Percentiles rank a stretch among this genome's conserved stretches.
These are phyloP conservation scores for Mycena vitilis DNA, from an alignment of 768 basidiomycete genomes.

Conservation along the genomic window DNA sequence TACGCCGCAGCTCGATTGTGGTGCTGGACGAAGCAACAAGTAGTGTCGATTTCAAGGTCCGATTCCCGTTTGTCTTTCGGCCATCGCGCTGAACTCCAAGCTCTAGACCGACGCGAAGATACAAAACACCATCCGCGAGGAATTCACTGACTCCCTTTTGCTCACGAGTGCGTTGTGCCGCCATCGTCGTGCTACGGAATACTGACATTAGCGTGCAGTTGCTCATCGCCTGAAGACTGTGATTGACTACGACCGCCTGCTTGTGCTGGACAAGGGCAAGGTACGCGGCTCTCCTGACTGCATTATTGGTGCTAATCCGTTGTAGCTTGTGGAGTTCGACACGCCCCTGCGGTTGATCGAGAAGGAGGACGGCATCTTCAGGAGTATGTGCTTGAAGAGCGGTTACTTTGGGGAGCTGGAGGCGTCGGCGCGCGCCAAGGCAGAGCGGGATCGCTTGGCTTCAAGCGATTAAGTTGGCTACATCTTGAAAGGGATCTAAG, in stretches of 20 bases:
- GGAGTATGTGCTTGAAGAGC: conserved; percentile 62
- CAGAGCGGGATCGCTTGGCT: conserved; percentile 11
- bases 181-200: conserved; percentile 38
- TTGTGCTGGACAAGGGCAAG: conserved; percentile 65
- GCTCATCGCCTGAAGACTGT: conserved; percentile 43
- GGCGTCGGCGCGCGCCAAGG: conserved; percentile 23
- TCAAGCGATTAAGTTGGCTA: no score
- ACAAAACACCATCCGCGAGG: conserved; percentile 86
- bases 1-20: conserved; percentile 80
- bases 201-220: conserved; percentile 11
- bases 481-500: no score
- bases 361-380: conserved; percentile 60
- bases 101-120: conserved; percentile 87
- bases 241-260: conserved; percentile 67
- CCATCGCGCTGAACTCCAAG: conserved; percentile 70
- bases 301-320: background rate
- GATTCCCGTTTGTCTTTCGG: conserved; percentile 47
- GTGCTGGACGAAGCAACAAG: conserved; percentile 86
- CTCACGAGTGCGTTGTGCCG: conserved; percentile 54
- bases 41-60: conserved; percentile 30
- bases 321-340: conserved; percentile 54
- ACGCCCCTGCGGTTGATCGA: conserved; percentile 64
- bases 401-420: conserved; percentile 40
- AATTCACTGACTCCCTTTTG: conserved; percentile 81
- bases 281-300: conserved; percentile 23